Evolutionary conservation across 2,329 filamentous ascomycete species (phyloP), one percentile per base, ranked within the genome.

Genomic region (Aspergillus udagawae): DNA sequence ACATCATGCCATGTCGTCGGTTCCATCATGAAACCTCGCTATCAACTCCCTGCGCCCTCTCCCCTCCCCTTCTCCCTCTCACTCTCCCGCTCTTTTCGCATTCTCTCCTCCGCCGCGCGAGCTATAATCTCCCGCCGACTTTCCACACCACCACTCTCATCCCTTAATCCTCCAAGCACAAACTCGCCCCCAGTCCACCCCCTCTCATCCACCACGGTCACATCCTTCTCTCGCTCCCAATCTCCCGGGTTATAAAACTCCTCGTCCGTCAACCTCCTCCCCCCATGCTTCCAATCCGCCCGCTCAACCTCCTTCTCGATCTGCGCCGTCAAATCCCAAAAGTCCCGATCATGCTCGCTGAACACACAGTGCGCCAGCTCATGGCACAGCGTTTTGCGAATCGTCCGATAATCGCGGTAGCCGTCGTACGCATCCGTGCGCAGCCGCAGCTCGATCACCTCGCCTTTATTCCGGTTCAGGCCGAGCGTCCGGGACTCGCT

Each of bases 371-470:
- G 94, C 63, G 92, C 88, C 20, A 99, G 80, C 78, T 99, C 94
- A 76, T 99, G 94, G 70, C 93, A 97, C 12, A 99, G 80, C 49
- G 94, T 97, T 65, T 90, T 90, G 52, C 94, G 84, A 51, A 99
- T 95, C 0, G 89, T 92, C 66, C 88, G 88, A 77, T 97, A 99
- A 71, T 97, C 91, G 41, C 94, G 80, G 69, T 96, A 97, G 0
- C 94, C 94, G 72, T 96, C 92, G 71, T 94, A 91, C 2, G 90
- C 90, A 75, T 99, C 94, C 1, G 94, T 97, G n/a, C 94, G 81
- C 38, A 99, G 77, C 0, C 94, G 81, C 60, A 99, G 75, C 79
- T 97, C 92, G 56, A 99, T 96, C 1, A 91, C 90, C 73, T 96
- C 89, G 59, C 94, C 94, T 2, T 81, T 75, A 70, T 97, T 97